Evolutionary conservation across 2,329 filamentous ascomycete genomes (phyloP).

Genomic region (Zymoseptoria crescenta): DNA sequence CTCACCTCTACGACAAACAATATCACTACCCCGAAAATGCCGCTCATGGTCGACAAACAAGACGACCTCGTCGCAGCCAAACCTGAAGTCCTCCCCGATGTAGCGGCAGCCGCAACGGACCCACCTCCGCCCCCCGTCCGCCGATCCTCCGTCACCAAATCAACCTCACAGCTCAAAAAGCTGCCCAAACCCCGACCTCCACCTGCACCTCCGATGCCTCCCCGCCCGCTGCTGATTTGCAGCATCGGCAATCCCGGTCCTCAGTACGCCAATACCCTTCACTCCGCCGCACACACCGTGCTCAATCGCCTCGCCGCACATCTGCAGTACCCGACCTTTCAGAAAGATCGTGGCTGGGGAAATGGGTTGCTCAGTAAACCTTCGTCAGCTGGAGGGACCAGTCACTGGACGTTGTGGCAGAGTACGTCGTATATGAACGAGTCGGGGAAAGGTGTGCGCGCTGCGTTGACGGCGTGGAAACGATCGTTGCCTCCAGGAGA

Average conservation of each 20-base stretch:
- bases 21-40: too few relatives aligned
- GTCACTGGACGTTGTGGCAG: constrained; percentile 59
- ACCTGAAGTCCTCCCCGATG: not conserved
- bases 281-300: constrained; percentile 78
- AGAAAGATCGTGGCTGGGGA: constrained; percentile 37
- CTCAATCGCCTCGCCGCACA: constrained; percentile 53
- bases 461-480: constrained; percentile 53
- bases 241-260: constrained; percentile 78
- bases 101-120: not conserved
- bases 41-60: not conserved
- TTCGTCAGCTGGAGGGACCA: constrained; percentile 7
- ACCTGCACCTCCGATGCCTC: constrained; percentile 6
- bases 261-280: constrained; percentile 66
- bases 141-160: constrained; percentile 8
- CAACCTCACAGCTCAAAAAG: not conserved
- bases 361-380: constrained; percentile 46
- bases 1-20: too few relatives aligned
- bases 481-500: constrained; percentile 27
- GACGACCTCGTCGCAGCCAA: too few relatives aligned
- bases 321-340: constrained; percentile 32
- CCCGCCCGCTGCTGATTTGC: constrained; percentile 60
- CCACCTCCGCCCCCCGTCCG: not conserved
- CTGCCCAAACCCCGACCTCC: not conserved
- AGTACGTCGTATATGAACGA: constrained; percentile 78
- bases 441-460: constrained; percentile 62